These are phyloP conservation scores for Vittaforma corneae DNA, from an alignment of 371 early-diverging fungal species.

Conservation along the genomic window DNA sequence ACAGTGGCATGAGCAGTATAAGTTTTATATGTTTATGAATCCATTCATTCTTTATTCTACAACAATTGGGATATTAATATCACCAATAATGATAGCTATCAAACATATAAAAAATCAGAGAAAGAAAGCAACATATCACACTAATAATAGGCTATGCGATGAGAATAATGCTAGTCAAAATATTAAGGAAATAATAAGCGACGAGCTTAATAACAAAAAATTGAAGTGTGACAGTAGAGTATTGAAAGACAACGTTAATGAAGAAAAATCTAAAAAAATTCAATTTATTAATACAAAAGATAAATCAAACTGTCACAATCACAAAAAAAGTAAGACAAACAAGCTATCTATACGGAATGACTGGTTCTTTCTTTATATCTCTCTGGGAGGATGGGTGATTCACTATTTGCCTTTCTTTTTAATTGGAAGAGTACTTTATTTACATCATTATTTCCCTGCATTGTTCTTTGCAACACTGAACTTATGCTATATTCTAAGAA, in stretches of 20 bases:
- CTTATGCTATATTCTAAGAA: constrained; percentile 19
- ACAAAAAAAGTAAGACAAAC: too few species aligned
- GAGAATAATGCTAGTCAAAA: too few species aligned
- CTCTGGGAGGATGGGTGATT: constrained; percentile 69
- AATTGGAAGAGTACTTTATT: constrained; percentile 79
- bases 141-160: too few species aligned
- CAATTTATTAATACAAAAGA: too few species aligned
- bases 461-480: constrained; percentile 71
- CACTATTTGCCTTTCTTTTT: constrained; percentile 86
- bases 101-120: constrained; percentile 23
- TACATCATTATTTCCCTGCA: constrained; percentile 89
- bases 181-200: too few species aligned
- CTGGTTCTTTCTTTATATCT: constrained; percentile 58
- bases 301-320: not conserved
- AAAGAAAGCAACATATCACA: too few species aligned
- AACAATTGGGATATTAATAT: constrained; percentile 61
- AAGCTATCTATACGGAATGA: too few species aligned
- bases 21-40: constrained; percentile 86
- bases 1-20: constrained; percentile 77
- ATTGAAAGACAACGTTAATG: too few species aligned
- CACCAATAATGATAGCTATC: constrained; percentile 23
- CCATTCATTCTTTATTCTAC: constrained; percentile 85
- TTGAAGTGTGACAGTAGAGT: too few species aligned
- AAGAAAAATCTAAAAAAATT: too few species aligned
- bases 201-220: too few species aligned